Evolutionary conservation across 805 yeast genomes (phyloP), one percentile per base, ranked within the genome.

Genomic region (Nakazawaea siamensis): DNA sequence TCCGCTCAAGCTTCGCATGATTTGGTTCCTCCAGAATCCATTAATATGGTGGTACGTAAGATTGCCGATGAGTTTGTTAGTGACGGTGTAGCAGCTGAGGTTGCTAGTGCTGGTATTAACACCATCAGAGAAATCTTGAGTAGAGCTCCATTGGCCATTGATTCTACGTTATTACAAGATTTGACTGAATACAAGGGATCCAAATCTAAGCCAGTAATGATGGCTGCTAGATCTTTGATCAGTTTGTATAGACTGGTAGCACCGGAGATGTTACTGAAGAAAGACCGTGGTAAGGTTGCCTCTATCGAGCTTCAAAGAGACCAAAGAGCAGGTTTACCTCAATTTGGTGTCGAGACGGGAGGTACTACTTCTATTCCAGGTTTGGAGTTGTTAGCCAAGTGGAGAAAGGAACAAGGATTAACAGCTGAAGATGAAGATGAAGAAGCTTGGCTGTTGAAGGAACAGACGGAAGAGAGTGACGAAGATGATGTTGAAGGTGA

Each of bases 41-140:
- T 92, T 41, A 64, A 70, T 29, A 79, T 80, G 33, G 76, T 92
- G 46, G 79, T 92, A 8, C 74, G 95, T 39, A 92, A 90, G 53
- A 77, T 92, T 45, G 97, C 98, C 1, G 94, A 92, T 59, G 98
- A 92, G 60, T 92, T 92, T 50, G 96, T 92, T 18, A 82, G 95
- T 46, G 97, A 92, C 52, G 99, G 99, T 68, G 98, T 92, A 26
- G 87, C 97, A 12, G 78, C 95, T 23, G 96, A 92, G 60, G 99
- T 88, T 36, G 97, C 97, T 4, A 87, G 97, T 35, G 97, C 97
- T 4, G 99, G 99, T 51, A 70, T 92, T 45, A 92, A 92, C 58
- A 84, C 97, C 3, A 90, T 90, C 40, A 70, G 97, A 48, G 98
- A 92, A 59, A 86, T 92, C 39, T 69, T 88, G 43, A 60, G 95